Percentiles rank a stretch among this genome's conserved stretches.
Conservation (phyloP, 768 basidiomycete species). For the Trametes elegans region DNA sequence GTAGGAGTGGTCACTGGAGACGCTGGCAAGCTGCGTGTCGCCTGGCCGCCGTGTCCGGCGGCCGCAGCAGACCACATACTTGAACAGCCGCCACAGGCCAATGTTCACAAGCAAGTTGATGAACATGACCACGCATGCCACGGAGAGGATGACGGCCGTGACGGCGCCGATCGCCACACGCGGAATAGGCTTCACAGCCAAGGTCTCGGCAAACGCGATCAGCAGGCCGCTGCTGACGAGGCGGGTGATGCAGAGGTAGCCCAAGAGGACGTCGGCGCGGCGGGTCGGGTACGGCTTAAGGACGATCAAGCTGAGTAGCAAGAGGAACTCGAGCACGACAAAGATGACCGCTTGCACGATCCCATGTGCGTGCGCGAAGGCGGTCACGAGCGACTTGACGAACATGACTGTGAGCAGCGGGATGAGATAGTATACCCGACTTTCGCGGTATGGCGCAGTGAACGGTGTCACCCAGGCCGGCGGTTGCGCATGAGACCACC, state of each 20-base stretch:
- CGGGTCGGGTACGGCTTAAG: slow-evolving; percentile 65
- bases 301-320: slow-evolving; percentile 50
- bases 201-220: slow-evolving; percentile 70
- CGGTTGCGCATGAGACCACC: slow-evolving; percentile 3
- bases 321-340: slow-evolving; percentile 62
- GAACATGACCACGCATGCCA: slow-evolving; percentile 68
- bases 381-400: slow-evolving; percentile 70
- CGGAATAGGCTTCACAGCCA: slow-evolving; percentile 70
- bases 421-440: slow-evolving; percentile 68
- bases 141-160: slow-evolving; percentile 66
- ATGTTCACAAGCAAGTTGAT: slow-evolving; percentile 45
- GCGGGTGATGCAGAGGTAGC: slow-evolving; percentile 65
- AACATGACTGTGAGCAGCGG: slow-evolving; percentile 56
- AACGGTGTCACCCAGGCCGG: slow-evolving; percentile 50
- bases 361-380: slow-evolving; percentile 58
- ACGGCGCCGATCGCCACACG: slow-evolving; percentile 80
- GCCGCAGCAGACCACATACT: slow-evolving; percentile 17
- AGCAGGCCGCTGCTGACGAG: slow-evolving; percentile 68
- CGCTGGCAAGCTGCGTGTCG: slow-evolving; percentile 21
- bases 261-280: slow-evolving; percentile 68
- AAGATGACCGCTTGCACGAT: slow-evolving; percentile 68
- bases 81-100: slow-evolving; percentile 24
- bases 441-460: slow-evolving; percentile 62
- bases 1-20: slow-evolving; percentile 22
- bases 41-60: slow-evolving; percentile 8